phyloP scores from a whole-genome alignment of 192 early-diverging fungal genomes.

The Mortierella claussenii region DNA sequence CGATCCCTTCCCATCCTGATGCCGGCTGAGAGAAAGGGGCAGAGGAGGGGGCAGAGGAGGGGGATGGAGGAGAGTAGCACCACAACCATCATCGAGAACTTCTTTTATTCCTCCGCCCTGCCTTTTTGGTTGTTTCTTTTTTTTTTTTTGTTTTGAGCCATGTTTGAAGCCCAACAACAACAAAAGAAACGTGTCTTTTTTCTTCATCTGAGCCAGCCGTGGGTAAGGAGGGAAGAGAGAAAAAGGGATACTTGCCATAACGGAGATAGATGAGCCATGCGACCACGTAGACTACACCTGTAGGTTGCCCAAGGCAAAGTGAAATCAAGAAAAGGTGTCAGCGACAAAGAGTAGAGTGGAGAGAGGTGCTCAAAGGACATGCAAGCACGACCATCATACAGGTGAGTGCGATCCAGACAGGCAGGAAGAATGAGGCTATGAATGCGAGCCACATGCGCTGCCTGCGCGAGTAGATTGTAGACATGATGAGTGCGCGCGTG shows the following conservation, averaged over 20 bases:
- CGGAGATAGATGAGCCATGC: slow-evolving; percentile 55
- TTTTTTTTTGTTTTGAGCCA: no score
- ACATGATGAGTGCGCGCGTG: slow-evolving; percentile 18
- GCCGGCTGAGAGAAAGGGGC: no score
- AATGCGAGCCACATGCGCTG: slow-evolving; percentile 54
- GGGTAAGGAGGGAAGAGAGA: neutral
- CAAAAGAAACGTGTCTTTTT: slow-evolving; percentile 3
- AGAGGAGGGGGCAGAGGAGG: no score
- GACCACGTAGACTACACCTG: slow-evolving; percentile 42
- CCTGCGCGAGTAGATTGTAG: slow-evolving; percentile 43
- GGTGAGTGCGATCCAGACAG: slow-evolving; percentile 50
- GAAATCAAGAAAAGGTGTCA: no score
- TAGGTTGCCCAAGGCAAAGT: neutral
- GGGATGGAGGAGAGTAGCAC: neutral
- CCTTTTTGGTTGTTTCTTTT: no score
- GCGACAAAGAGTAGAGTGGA: no score
- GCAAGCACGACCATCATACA: slow-evolving; percentile 19
- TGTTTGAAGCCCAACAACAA: no score
- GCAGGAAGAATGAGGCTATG: slow-evolving; percentile 47
- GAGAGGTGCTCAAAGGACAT: neutral
- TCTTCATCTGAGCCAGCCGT: neutral
- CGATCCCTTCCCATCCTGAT: no score
- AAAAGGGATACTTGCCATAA: slow-evolving; percentile 44
- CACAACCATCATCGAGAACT: no score
- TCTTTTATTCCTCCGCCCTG: no score